phyloP scores from a whole-genome alignment of 805 yeast genomes.

The Barnettozyma californica region DNA sequence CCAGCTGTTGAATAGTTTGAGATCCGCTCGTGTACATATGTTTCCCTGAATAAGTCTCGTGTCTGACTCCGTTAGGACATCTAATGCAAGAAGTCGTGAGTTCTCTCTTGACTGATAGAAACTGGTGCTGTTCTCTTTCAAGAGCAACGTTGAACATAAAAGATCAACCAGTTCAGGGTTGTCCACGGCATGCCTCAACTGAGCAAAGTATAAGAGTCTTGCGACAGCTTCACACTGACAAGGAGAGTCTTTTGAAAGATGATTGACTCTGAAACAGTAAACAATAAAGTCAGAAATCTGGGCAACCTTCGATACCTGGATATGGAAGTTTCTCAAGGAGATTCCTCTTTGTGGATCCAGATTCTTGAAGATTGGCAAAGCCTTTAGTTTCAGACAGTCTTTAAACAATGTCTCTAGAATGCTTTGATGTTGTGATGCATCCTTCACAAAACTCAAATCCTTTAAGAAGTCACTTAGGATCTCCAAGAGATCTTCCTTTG shows the following conservation, averaged over 20 bases:
- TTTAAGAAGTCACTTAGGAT: constrained; percentile 18
- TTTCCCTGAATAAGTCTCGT: constrained; percentile 16
- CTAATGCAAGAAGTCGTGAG: constrained; percentile 19
- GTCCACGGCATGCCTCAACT: constrained; percentile 27
- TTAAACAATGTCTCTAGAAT: constrained; percentile 17
- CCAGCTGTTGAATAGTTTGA: constrained; percentile 50
- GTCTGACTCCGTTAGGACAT: constrained; percentile 19
- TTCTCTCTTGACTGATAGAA: constrained; percentile 12
- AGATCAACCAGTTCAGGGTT: constrained; percentile 24
- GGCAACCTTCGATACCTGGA: constrained; percentile 79
- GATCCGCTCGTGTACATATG: constrained; percentile 32
- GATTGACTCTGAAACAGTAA: constrained; percentile 53
- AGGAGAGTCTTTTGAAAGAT: constrained; percentile 16
- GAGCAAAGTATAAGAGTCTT: constrained; percentile 40
- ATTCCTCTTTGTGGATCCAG: constrained; percentile 70
- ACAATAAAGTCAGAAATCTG: constrained; percentile 69
- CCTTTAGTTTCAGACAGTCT: constrained; percentile 27
- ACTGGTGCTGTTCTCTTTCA: constrained; percentile 13
- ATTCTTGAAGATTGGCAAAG: constrained; percentile 49
- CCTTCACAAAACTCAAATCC: constrained; percentile 17
- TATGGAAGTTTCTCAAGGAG: constrained; percentile 76
- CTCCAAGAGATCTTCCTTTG: constrained; percentile 30
- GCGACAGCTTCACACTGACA: constrained; percentile 37
- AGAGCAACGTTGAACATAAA: constrained; percentile 19
- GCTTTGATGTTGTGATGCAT: constrained; percentile 6